These are phyloP conservation scores for Magnaporthiopsis rhizophila DNA, from an alignment of 2,329 filamentous ascomycete genomes.

Conservation along the genomic window DNA sequence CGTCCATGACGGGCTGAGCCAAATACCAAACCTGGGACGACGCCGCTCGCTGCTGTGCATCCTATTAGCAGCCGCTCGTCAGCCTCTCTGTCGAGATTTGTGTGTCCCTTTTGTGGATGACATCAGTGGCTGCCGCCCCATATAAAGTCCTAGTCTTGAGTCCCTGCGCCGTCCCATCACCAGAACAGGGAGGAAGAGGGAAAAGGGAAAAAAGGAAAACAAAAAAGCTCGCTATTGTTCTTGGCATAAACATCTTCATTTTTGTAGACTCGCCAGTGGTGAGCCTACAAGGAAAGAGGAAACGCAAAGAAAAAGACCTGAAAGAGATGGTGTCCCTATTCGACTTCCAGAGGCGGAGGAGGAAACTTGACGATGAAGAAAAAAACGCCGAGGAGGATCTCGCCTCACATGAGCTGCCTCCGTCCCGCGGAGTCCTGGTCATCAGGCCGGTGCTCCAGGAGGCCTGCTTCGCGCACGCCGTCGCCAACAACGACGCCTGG, in stretches of 20 bases:
- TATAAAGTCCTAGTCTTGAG: not conserved
- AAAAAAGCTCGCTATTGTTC: not conserved
- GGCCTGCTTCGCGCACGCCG: slow-evolving; percentile 4
- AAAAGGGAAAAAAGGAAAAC: not conserved
- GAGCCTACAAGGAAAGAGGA: not conserved
- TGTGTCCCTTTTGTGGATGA: not conserved
- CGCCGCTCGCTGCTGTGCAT: not conserved
- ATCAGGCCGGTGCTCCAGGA: slow-evolving; percentile 1
- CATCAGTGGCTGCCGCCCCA: not conserved
- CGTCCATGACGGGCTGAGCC: not conserved
- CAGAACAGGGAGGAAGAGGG: not conserved
- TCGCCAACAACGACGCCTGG: slow-evolving; percentile 4
- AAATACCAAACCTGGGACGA: not conserved
- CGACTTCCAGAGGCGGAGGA: slow-evolving; percentile 6
- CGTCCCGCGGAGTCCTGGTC: not conserved
- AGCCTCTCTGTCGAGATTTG: not conserved
- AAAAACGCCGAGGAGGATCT: not conserved
- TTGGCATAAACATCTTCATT: no score
- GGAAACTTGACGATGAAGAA: slow-evolving; percentile 5
- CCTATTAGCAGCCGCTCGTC: not conserved
- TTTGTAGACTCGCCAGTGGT: no score
- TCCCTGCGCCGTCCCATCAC: not conserved
- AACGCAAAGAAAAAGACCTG: not conserved
- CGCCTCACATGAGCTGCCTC: not conserved
- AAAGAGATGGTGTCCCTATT: slow-evolving; percentile 1